Percentiles rank a stretch among this genome's conserved stretches.
phyloP scores from a whole-genome alignment of 2,329 filamentous ascomycete species.

The Rhynchosporium agropyri region DNA sequence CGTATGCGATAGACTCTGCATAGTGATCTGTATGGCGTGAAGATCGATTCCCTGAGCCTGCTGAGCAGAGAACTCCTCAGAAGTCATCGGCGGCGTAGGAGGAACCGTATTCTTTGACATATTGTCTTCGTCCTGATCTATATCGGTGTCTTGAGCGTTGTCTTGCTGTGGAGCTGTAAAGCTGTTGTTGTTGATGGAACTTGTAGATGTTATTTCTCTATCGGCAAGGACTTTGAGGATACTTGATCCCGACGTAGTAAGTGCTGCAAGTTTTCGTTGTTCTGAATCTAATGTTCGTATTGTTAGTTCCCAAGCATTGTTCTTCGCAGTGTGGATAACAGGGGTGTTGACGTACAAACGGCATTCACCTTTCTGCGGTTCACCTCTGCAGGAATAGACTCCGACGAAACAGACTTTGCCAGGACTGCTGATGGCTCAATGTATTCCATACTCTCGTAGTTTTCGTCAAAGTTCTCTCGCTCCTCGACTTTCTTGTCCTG shows the following conservation, averaged over 20 bases:
- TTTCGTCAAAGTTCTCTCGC: conserved; percentile 2
- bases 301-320: conserved; percentile 8
- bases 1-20: not conserved
- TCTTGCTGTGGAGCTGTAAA: not conserved
- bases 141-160: too few relatives aligned
- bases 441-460: conserved; percentile 29
- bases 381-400: not conserved
- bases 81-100: conserved; percentile 10
- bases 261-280: not conserved
- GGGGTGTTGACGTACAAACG: not conserved
- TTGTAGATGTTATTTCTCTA: not conserved
- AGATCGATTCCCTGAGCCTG: not conserved
- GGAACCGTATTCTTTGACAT: not conserved
- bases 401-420: not conserved
- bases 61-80: not conserved
- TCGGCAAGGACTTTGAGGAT: too few relatives aligned
- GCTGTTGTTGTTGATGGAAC: not conserved
- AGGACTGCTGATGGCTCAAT: conserved; percentile 17
- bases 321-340: not conserved
- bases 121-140: not conserved
- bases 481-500: not conserved
- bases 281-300: not conserved
- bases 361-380: not conserved
- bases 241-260: not conserved
- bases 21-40: not conserved